Base-by-base conservation (phyloP, 208 protist genomes). In the Trypanosoma mega region DNA sequence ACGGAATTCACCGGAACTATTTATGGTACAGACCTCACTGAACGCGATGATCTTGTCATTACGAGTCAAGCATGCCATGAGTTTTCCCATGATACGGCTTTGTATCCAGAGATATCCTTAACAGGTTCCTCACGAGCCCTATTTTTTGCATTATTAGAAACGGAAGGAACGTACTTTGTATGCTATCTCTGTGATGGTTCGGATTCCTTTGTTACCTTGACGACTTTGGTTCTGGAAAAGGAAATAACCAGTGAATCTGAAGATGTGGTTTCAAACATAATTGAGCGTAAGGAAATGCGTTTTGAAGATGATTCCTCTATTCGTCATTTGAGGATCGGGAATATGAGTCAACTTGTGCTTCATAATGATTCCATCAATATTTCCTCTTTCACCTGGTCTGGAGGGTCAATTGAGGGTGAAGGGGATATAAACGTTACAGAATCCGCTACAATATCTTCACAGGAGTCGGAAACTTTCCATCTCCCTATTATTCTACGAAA, bases 331-430 rank as follows among this genome's bases (percentile, higher is more conserved):
- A 84, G 85, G 52, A 71, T 92, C 18, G 72, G 87, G 57, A 70
- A 81, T 27, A 79, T 76, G 52, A 76, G 80, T 62, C 69, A 80
- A 29, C 69, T 92, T 16, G 69, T 84, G 24, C 76, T 92, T 20
- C 71, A 72, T 29, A 56, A 81, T 24, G 69, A 75, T 39, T 76
- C 78, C 30, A 56, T 92, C n/a, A 88, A 85, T 52, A 75, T 92
- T 14, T 80, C 80, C n/a, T 80, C 80, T 47, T 87, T 92, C 54
- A 31, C 87, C 7, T 92, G 85, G 85, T 85, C 85, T 23, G 85
- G 85, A 30, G 85, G 85, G 45, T 76, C 30, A 53, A 88, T 92
- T 62, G 83, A 66, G 16, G 85, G 85, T 31, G 74, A 83, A 33
- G 85, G 85, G 29, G 66, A 69, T 9, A 87, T 92, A 56, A 83